Conservation (phyloP, 78 protist genomes). For the slime mould (Dictyostelium discoideum) region DNA sequence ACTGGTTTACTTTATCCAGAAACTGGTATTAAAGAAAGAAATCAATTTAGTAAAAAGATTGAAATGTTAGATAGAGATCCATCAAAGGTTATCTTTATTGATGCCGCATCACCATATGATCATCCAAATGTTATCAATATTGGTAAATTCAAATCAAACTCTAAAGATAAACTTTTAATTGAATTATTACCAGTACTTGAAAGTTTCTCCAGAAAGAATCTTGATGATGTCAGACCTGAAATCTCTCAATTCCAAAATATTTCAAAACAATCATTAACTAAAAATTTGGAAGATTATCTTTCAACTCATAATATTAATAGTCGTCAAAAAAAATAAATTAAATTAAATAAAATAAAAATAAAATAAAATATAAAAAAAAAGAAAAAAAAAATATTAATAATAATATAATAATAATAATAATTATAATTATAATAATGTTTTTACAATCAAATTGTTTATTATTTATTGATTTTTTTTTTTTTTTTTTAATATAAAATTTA, state of each 20-base stretch:
- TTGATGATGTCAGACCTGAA: constrained; percentile 21
- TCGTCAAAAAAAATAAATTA: neutral
- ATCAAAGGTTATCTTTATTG: constrained; percentile 50
- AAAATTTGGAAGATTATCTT: neutral
- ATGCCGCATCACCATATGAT: constrained; percentile 15
- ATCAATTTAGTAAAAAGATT: constrained; percentile 12
- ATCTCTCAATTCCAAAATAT: constrained; percentile 2
- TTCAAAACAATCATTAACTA: neutral
- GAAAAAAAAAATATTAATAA: too few relatives aligned
- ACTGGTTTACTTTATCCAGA: constrained; percentile 17
- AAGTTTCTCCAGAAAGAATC: neutral
- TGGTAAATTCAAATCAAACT: constrained; percentile 46
- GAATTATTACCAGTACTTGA: constrained; percentile 41
- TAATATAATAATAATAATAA: too few relatives aligned
- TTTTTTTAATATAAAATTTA: too few relatives aligned
- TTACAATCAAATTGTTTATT: too few relatives aligned
- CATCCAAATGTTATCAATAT: constrained; percentile 67
- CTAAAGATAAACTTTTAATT: constrained; percentile 43
- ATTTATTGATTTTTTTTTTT: too few relatives aligned
- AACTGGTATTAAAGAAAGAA: constrained; percentile 41
- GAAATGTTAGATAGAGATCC: constrained; percentile 56
- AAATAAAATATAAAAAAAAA: too few relatives aligned
- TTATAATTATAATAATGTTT: too few relatives aligned
- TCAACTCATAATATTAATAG: neutral
- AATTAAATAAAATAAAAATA: too few relatives aligned